Evolutionary conservation across 371 early-diverging fungal genomes (phyloP).

Genomic region (Syncephalastrum contaminatum): DNA sequence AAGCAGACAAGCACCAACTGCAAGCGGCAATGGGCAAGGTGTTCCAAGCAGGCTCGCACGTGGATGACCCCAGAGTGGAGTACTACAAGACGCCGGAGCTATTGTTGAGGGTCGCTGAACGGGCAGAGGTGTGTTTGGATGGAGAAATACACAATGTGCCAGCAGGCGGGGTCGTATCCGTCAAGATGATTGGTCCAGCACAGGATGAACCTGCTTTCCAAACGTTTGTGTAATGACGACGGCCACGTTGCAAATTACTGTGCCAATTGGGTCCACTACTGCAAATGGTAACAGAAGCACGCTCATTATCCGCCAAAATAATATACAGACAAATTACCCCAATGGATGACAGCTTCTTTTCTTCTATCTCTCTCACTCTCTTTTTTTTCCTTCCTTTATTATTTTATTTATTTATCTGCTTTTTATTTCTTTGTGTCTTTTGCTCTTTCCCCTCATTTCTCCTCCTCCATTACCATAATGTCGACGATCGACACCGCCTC

Average conservation of each 20-base stretch:
- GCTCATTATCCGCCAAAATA: slow-evolving; percentile 2
- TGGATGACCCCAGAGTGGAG: slow-evolving; percentile 25
- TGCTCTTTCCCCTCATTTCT: background rate
- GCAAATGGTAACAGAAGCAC: slow-evolving; percentile 6
- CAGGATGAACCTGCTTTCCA: slow-evolving; percentile 18
- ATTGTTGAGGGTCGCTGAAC: slow-evolving; percentile 30
- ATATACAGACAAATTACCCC: slow-evolving; percentile 5
- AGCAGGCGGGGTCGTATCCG: slow-evolving; percentile 27
- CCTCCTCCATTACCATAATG: slow-evolving; percentile 4
- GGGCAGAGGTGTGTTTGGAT: slow-evolving; percentile 44
- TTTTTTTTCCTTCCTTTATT: slow-evolving; percentile 1
- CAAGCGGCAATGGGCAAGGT: slow-evolving; percentile 28
- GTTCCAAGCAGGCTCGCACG: slow-evolving; percentile 38
- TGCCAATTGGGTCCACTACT: slow-evolving; percentile 4
- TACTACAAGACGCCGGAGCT: slow-evolving; percentile 42
- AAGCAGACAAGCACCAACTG: slow-evolving; percentile 24
- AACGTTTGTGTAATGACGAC: slow-evolving; percentile 12
- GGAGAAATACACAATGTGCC: slow-evolving; percentile 40
- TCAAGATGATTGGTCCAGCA: slow-evolving; percentile 27
- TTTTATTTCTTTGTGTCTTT: background rate
- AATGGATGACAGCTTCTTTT: slow-evolving; percentile 8
- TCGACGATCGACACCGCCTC: background rate
- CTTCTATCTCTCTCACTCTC: background rate
- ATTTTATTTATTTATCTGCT: background rate
- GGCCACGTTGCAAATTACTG: no score